A percentile compares a stretch with the other conserved stretches of the same genome.
These are phyloP conservation scores for Protomyces inouyei DNA, from an alignment of 1,139 yeast species.

Conservation along the genomic window DNA sequence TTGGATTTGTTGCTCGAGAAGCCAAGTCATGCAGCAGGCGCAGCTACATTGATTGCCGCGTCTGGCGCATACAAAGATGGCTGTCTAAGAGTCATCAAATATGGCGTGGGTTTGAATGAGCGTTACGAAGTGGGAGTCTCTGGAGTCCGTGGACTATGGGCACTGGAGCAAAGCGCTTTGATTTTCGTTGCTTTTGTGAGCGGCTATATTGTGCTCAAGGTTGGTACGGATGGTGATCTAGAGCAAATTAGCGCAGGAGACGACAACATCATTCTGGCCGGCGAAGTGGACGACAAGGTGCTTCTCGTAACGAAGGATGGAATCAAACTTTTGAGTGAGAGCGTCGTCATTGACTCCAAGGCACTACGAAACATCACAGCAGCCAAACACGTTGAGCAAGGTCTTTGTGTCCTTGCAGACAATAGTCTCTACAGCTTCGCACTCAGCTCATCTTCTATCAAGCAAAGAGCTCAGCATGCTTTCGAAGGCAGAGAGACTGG, in stretches of 20 bases:
- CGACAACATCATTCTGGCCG: slow-evolving; percentile 29
- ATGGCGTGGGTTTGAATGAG: slow-evolving; percentile 33
- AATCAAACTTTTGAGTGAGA: background rate
- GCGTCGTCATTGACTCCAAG: background rate
- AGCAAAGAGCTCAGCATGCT: background rate
- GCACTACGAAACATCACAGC: background rate
- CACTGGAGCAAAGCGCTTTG: slow-evolving; percentile 12
- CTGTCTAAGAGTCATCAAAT: slow-evolving; percentile 31
- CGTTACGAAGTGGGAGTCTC: slow-evolving; percentile 28
- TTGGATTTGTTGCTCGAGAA: slow-evolving; percentile 32
- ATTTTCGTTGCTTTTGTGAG: slow-evolving; percentile 32
- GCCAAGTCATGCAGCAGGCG: slow-evolving; percentile 22
- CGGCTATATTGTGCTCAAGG: slow-evolving; percentile 29
- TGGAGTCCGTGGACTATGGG: slow-evolving; percentile 18
- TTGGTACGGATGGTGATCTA: slow-evolving; percentile 27
- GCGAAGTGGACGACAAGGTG: slow-evolving; percentile 1
- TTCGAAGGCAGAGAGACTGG: slow-evolving; percentile 7
- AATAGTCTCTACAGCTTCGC: slow-evolving; percentile 4
- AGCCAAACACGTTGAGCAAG: background rate
- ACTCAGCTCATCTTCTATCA: background rate
- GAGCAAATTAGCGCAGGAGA: slow-evolving; percentile 26
- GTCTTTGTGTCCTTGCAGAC: slow-evolving; percentile 1
- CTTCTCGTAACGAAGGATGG: slow-evolving; percentile 9
- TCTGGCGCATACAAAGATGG: slow-evolving; percentile 35
- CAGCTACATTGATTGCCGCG: slow-evolving; percentile 32